These are phyloP conservation scores for Trichocladium antarcticum DNA, from an alignment of 495 filamentous ascomycete species.

Conservation along the genomic window DNA sequence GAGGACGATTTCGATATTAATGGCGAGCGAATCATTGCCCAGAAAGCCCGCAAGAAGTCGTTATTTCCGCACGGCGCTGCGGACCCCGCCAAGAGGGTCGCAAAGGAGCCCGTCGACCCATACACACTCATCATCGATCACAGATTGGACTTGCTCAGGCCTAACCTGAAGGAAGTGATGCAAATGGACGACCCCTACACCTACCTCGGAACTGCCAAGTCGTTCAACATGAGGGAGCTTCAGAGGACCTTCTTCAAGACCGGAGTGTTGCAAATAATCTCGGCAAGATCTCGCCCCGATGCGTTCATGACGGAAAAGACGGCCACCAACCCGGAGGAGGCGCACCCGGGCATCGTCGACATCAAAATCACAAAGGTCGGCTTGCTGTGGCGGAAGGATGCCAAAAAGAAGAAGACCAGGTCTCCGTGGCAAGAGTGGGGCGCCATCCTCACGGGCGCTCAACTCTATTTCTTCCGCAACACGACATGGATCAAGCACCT, in stretches of 20 bases:
- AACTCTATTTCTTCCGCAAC: conserved; percentile 94
- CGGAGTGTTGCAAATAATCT: conserved; percentile 87
- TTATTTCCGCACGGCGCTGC: conserved; percentile 54
- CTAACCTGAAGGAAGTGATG: conserved; percentile 83
- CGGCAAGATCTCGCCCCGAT: conserved; percentile 80
- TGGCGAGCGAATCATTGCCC: conserved; percentile 58
- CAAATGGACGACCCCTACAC: conserved; percentile 83
- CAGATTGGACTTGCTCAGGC: conserved; percentile 68
- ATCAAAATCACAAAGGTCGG: conserved; percentile 97
- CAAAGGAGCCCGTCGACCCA: conserved; percentile 83
- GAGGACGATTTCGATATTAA: conserved; percentile 83
- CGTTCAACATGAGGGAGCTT: conserved; percentile 63
- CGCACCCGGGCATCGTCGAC: conserved; percentile 87
- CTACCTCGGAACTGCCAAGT: conserved; percentile 64
- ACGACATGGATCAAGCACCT: conserved; percentile 81
- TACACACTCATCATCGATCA: conserved; percentile 88
- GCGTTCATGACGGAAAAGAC: conserved; percentile 85
- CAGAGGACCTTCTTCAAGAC: conserved; percentile 84
- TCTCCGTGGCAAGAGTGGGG: conserved; percentile 99
- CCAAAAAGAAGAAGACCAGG: conserved; percentile 85
- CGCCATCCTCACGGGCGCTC: conserved; percentile 83
- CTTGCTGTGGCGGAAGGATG: conserved; percentile 87
- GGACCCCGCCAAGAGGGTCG: conserved; percentile 54
- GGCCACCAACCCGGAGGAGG: conserved; percentile 71
- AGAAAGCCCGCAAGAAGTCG: conserved; percentile 55